Evolutionary conservation across 2,329 filamentous ascomycete genomes (phyloP).

Genomic region (Corinectria fuckeliana): DNA sequence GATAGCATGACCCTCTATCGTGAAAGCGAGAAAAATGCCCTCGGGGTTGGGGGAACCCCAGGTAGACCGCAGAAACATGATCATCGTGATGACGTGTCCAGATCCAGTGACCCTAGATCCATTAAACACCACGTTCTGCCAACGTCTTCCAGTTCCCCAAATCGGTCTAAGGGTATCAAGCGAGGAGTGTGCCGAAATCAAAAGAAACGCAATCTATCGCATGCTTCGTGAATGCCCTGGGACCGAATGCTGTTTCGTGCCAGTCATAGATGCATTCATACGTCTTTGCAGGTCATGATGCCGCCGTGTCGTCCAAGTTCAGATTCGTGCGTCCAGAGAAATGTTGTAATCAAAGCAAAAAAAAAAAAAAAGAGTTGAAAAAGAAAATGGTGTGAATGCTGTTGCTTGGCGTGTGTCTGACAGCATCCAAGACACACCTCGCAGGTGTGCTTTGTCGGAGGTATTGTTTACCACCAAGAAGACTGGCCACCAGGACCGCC

Average conservation of each 20-base stretch:
- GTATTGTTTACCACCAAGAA: constrained; percentile 68
- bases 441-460: constrained; percentile 17
- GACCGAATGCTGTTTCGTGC: constrained; percentile 46
- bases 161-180: constrained; percentile 55
- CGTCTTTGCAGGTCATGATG: constrained; percentile 49
- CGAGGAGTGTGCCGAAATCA: constrained; percentile 51
- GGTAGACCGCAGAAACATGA: constrained; percentile 48
- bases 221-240: constrained; percentile 51
- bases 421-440: constrained; percentile 32
- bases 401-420: constrained; percentile 16
- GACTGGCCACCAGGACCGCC: constrained; percentile 71
- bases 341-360: constrained; percentile 36
- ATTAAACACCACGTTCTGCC: constrained; percentile 46
- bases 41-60: constrained; percentile 43
- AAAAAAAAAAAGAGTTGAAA: constrained; percentile 32
- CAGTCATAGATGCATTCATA: constrained; percentile 43
- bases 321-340: constrained; percentile 40
- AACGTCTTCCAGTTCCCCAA: constrained; percentile 48
- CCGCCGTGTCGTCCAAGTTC: constrained; percentile 48
- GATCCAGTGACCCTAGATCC: constrained; percentile 45
- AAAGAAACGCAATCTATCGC: constrained; percentile 54
- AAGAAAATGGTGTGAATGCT: constrained; percentile 32
- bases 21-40: constrained; percentile 51
- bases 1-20: constrained; percentile 54
- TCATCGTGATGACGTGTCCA: constrained; percentile 45